These are phyloP conservation scores for Penicillium sp. DNA, from an alignment of 2,329 filamentous ascomycete species.

Conservation along the genomic window DNA sequence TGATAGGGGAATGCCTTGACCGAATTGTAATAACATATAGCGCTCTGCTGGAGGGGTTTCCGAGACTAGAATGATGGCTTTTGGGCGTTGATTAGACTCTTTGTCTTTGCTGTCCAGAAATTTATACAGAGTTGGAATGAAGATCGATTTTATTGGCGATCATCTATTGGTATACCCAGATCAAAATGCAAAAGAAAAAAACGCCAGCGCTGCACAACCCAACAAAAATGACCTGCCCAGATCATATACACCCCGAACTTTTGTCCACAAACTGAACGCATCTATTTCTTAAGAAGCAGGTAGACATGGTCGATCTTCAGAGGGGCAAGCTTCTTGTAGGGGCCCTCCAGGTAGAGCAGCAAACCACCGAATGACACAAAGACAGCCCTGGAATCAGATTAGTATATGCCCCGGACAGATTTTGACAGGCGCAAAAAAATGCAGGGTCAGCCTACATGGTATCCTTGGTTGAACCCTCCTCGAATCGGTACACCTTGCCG, in stretches of 20 bases:
- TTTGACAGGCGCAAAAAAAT: neutral
- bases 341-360: conserved; percentile 85
- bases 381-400: conserved; percentile 67
- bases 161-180: conserved; percentile 39
- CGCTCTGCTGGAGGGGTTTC: neutral
- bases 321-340: conserved; percentile 91
- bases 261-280: conserved; percentile 1
- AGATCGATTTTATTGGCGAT: conserved; percentile 22
- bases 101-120: neutral
- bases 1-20: neutral
- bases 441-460: conserved; percentile 68
- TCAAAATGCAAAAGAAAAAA: conserved; percentile 32
- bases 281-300: conserved; percentile 85
- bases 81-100: neutral
- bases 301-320: conserved; percentile 93
- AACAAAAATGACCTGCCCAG: conserved; percentile 21
- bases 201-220: conserved; percentile 44
- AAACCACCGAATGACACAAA: conserved; percentile 94
- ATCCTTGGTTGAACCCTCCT: conserved; percentile 64
- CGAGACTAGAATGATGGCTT: neutral
- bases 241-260: conserved; percentile 22
- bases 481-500: conserved; percentile 55
- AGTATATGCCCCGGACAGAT: neutral
- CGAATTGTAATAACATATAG: neutral
- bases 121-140: neutral